phyloP scores from a whole-genome alignment of 371 early-diverging fungal genomes.

The Zancudomyces culisetae region DNA sequence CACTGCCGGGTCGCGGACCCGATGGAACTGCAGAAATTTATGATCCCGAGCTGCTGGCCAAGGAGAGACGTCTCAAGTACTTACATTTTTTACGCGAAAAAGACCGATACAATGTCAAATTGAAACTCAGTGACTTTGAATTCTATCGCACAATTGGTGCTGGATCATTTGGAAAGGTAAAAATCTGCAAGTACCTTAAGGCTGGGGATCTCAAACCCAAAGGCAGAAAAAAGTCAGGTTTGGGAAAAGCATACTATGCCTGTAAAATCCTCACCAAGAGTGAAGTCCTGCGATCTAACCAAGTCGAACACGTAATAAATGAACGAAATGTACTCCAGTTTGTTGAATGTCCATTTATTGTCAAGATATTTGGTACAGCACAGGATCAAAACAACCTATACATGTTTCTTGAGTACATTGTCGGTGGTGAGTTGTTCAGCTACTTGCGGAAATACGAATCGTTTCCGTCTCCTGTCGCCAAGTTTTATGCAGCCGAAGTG shows the following conservation, averaged over 20 bases:
- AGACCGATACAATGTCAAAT: too few species aligned
- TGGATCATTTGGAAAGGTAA: conserved; percentile 97
- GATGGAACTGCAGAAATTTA: too few species aligned
- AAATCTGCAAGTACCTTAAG: conserved; percentile 45
- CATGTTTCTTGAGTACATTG: conserved; percentile 84
- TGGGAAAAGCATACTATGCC: conserved; percentile 78
- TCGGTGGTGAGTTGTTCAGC: conserved; percentile 88
- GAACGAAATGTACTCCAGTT: conserved; percentile 85
- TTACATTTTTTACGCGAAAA: too few species aligned
- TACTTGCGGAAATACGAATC: conserved; percentile 41
- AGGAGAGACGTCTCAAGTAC: too few species aligned
- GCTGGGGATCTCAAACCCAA: too few species aligned
- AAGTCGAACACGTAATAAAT: conserved; percentile 93
- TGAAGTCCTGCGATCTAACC: conserved; percentile 85
- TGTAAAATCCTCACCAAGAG: conserved; percentile 92
- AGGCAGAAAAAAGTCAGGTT: conserved; percentile 30
- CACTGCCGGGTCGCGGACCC: too few species aligned
- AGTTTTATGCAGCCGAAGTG: conserved; percentile 63
- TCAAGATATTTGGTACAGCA: conserved; percentile 80
- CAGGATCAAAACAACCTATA: conserved; percentile 68
- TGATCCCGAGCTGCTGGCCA: too few species aligned
- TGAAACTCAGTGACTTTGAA: conserved; percentile 44
- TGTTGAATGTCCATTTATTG: conserved; percentile 81
- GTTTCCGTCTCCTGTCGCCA: conserved; percentile 76
- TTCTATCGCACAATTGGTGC: conserved; percentile 76